Conservation (phyloP, 2,329 filamentous ascomycete genomes). For the Podosphaera xanthii region DNA sequence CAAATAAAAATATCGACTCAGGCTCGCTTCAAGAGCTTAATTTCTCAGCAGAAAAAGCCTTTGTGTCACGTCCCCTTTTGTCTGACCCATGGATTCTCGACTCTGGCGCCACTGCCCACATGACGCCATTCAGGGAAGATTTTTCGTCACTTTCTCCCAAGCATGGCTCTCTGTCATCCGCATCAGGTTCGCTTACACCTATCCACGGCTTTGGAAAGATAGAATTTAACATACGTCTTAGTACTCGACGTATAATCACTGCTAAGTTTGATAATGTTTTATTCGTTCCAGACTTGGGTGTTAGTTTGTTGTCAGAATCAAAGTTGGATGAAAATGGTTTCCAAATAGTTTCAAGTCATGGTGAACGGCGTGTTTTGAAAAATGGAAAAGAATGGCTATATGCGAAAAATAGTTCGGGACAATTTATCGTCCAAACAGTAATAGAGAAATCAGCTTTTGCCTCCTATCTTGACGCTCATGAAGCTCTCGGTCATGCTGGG, state of each 20-base stretch:
- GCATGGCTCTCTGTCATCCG: background rate
- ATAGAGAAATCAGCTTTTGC: background rate
- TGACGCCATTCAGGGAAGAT: background rate
- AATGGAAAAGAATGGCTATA: background rate
- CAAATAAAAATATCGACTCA: background rate
- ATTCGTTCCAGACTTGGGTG: background rate
- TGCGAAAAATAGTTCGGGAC: background rate
- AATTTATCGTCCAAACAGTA: background rate
- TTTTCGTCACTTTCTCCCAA: background rate
- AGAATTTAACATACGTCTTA: no score
- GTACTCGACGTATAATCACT: background rate
- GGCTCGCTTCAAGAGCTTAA: background rate
- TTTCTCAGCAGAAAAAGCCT: background rate
- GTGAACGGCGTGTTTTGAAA: background rate
- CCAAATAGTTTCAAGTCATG: background rate
- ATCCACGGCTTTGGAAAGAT: no score
- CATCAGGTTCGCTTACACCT: no score
- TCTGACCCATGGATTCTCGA: background rate
- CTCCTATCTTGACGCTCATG: constrained; percentile 1
- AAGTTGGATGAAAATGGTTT: background rate
- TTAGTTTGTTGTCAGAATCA: background rate
- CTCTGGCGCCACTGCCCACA: background rate
- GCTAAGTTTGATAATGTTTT: background rate
- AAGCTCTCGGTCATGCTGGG: background rate
- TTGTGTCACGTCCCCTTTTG: background rate